A percentile compares a stretch with the other conserved stretches of the same genome.
Conservation (phyloP, 2,329 filamentous ascomycete species). For the Alternaria triticimaculans region DNA sequence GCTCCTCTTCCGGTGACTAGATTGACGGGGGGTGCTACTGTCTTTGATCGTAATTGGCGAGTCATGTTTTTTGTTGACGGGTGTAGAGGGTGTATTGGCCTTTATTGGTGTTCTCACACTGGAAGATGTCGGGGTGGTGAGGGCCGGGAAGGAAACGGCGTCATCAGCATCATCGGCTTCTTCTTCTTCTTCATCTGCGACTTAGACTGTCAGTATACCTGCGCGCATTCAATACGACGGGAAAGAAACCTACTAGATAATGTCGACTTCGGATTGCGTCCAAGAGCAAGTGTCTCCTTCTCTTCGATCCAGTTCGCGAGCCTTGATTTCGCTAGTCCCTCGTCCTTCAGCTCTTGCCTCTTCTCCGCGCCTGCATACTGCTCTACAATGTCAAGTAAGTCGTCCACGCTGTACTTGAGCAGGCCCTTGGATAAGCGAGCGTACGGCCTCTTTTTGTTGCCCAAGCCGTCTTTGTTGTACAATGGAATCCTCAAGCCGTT, state of each 20-base stretch:
- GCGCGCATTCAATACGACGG: background rate
- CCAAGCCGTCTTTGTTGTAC: slow-evolving; percentile 3
- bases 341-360: slow-evolving; percentile 12
- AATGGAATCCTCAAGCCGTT: slow-evolving; percentile 20
- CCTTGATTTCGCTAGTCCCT: slow-evolving; percentile 4
- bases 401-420: slow-evolving; percentile 6
- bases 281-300: slow-evolving; percentile 27
- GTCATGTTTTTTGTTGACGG: background rate
- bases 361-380: slow-evolving; percentile 18
- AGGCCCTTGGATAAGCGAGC: slow-evolving; percentile 15
- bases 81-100: background rate
- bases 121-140: background rate
- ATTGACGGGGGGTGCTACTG: background rate
- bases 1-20: background rate
- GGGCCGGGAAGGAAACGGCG: background rate
- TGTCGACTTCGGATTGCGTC: slow-evolving; percentile 15
- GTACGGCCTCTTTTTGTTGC: slow-evolving; percentile 10
- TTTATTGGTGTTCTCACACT: background rate
- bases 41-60: background rate
- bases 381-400: slow-evolving; percentile 18
- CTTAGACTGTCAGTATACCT: background rate
- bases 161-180: background rate
- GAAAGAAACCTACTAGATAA: slow-evolving; percentile 2
- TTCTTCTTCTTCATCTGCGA: background rate
- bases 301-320: slow-evolving; percentile 30